Evolutionary conservation across 2,329 filamentous ascomycete genomes (phyloP), one percentile per base, ranked within the genome.

Genomic region (Stachybotrys chartarum): DNA sequence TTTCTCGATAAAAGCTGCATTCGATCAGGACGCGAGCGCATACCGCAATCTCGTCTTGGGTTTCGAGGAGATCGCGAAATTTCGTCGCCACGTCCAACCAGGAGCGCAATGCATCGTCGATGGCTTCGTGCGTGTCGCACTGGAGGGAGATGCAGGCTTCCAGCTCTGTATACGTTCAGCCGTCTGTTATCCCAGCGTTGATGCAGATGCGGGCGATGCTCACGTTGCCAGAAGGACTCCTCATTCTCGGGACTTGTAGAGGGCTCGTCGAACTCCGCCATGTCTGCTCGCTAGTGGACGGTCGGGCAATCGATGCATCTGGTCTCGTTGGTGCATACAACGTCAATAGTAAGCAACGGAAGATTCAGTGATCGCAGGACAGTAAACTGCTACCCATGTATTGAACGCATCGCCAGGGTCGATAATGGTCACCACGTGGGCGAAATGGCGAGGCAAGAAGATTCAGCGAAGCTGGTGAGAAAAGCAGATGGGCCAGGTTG

Each of bases 171-270:
- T 3, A 42, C 10, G 10, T 42, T 42, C 10, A 10, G 35, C 10
- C 14, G 5, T 10, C 5, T 42, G 35, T 10, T 10, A 42, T 10
- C 35, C 8, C 10, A 42, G 35, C 14, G 5, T 10, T 14, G 3
- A 10, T 10, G 35, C 14, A 42, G 16, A 17, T 14, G 14, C 3
- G 11, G 32, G 14, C 50, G 50, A 32, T 32, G 48, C 48, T 50
- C 11, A 96, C 92, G 89, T 73, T 86, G 80, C 93, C 91, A 97
- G 76, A 96, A 91, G 74, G 92, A 86, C 71, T 91, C 83, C 75
- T 91, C 90, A 72, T 84, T 86, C 73, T 92, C 87, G 72, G 90
- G 80, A 68, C 78, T 80, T 72, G 83, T 81, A 64, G 80, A 81
- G 67, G 82, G 57, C 56, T 66, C 67, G 57, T 91, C 87, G 74